phyloP scores from a whole-genome alignment of 179 eudicot species.

The Camellia oleifera region DNA sequence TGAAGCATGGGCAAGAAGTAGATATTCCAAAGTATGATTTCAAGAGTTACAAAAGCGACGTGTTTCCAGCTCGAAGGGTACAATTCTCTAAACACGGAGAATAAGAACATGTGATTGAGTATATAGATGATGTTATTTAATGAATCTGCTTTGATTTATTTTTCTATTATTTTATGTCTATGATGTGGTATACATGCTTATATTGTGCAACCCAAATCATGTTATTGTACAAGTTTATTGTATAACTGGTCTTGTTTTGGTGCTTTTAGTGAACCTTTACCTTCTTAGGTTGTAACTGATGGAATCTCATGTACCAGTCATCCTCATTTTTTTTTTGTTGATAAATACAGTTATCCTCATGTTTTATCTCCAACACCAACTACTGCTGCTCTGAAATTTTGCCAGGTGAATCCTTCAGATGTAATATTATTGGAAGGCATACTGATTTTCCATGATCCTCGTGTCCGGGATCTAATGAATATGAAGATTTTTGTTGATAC shows the following conservation, averaged over 20 bases:
- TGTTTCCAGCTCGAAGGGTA: slow-evolving; percentile 86
- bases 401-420: slow-evolving; percentile 94
- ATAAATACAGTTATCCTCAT: not conserved
- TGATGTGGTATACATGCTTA: not conserved
- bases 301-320: not conserved
- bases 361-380: not conserved
- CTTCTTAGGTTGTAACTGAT: not conserved
- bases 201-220: not conserved
- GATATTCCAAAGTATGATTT: slow-evolving; percentile 90
- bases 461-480: slow-evolving; percentile 76
- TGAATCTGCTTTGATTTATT: slow-evolving; percentile 3
- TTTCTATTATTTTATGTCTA: not conserved
- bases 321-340: not conserved
- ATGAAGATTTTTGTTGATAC: slow-evolving; percentile 99
- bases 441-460: slow-evolving; percentile 86
- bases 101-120: not conserved
- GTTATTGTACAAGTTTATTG: not conserved
- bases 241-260: not conserved
- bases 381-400: slow-evolving; percentile 18
- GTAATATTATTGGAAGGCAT: slow-evolving; percentile 94
- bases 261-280: not conserved
- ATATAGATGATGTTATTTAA: not conserved
- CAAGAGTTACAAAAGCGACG: slow-evolving; percentile 65
- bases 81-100: slow-evolving; percentile 10
- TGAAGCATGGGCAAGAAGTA: slow-evolving; percentile 81